Evolutionary conservation across 345 rosid genomes (phyloP), one percentile per base, ranked within the genome.

Genomic region (Lepidium sativum): DNA sequence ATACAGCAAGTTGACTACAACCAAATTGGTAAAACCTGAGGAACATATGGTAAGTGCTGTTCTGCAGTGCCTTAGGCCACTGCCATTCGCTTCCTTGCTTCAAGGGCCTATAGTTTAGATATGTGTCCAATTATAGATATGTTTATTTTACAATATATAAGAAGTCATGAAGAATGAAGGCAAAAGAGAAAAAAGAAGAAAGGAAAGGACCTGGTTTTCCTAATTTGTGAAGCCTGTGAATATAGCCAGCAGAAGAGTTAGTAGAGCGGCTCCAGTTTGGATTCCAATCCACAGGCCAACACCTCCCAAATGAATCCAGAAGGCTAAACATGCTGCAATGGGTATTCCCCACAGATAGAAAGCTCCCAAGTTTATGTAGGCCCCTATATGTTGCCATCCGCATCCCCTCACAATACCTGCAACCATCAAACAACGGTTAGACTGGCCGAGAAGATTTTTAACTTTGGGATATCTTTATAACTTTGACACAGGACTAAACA

Each of bases 351-450:
- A 81, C 5, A 83, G 63, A 71, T 91, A 91, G 51, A 72, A 77
- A 13, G 98, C 83, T 23, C 73, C 92, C 7, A 88, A 83, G 72
- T 88, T 91, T 8, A 91, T 76, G 70, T 72, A 82, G 18, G 95
- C 96, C 52, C 92, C 96, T 21, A 85, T 72, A 43, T 86, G 74
- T 74, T 88, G 96, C 98, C 98, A 88, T 45, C 96, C 96, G 18
- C 86, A 82, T 45, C 95, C 98, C 73, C 96, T 88, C 7, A 90
- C 87, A 69, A 86, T 70, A 31, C 98, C 96, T 86, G 54, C 45
- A 38, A 35, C 67, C 67, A 65, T 65, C 32, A 20, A 25, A 54
- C 52, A 0, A 20, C 13, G 0, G 11, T 38, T 59, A 40, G 13
- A 17, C 15, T 23, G 16, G n/a, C 9, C 17, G 31, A 52, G n/a